A percentile compares a stretch with the other conserved stretches of the same genome.
Conservation (phyloP, 2,329 filamentous ascomycete genomes). For the Pleomassaria siparia region DNA sequence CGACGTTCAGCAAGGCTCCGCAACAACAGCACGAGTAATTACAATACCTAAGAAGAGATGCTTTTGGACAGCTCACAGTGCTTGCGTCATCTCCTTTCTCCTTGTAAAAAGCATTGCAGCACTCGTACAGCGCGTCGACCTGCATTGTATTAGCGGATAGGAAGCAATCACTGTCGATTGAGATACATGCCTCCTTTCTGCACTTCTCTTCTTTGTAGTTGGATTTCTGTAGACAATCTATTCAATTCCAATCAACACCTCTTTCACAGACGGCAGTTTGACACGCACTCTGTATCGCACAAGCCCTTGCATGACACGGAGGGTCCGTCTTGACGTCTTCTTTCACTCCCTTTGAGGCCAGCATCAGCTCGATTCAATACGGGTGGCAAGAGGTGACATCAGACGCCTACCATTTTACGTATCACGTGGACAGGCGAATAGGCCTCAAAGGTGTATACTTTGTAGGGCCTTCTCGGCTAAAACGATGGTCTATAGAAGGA, state of each 20-base stretch:
- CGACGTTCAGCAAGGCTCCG: slow-evolving; percentile 14
- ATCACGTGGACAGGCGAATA: slow-evolving; percentile 17
- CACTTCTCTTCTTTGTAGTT: slow-evolving; percentile 86
- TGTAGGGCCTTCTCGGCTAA: not conserved
- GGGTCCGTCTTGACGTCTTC: slow-evolving; percentile 73
- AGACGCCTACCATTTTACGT: slow-evolving; percentile 29
- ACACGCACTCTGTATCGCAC: slow-evolving; percentile 78
- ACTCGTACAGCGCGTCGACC: slow-evolving; percentile 87
- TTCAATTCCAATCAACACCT: slow-evolving; percentile 7
- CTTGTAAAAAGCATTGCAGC: slow-evolving; percentile 86
- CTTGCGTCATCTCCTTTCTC: slow-evolving; percentile 74
- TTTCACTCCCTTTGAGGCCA: slow-evolving; percentile 53
- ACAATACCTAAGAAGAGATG: slow-evolving; percentile 64
- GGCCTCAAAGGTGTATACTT: too few relatives aligned
- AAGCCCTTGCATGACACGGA: slow-evolving; percentile 84
- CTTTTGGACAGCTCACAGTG: slow-evolving; percentile 83
- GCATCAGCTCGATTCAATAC: slow-evolving; percentile 14
- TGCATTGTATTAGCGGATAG: slow-evolving; percentile 43
- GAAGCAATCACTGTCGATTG: not conserved
- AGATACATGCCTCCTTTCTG: slow-evolving; percentile 52
- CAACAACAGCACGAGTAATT: not conserved
- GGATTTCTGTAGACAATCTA: slow-evolving; percentile 83
- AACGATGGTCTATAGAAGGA: not conserved
- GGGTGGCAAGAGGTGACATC: slow-evolving; percentile 23
- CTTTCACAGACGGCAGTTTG: not conserved